Percentiles rank a stretch among this genome's conserved stretches.
Evolutionary conservation across 2,329 filamentous ascomycete species (phyloP).

Genomic region (Thielaviopsis populi): DNA sequence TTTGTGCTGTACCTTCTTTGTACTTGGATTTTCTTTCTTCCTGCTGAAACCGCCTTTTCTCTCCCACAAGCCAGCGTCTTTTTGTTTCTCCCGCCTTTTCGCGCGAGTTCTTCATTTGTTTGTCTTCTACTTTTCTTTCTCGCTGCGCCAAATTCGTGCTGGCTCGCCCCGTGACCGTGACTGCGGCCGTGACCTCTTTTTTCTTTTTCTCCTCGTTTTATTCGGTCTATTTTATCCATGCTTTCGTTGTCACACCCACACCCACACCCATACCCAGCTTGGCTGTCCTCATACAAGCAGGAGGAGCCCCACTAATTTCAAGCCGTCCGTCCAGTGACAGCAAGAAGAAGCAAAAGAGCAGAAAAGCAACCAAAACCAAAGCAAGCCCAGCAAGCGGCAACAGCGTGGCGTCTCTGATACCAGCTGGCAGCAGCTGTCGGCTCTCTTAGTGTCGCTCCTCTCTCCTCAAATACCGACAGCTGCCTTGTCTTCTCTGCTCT

Average conservation of each 20-base stretch:
- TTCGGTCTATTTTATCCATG: not conserved
- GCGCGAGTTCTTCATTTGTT: too few relatives aligned
- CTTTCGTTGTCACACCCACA: not conserved
- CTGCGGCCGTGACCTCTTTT: not conserved
- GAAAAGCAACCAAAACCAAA: not conserved
- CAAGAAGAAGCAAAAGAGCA: not conserved
- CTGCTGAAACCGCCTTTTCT: too few relatives aligned
- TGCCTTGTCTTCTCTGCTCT: slow-evolving; percentile 12
- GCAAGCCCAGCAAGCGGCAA: not conserved
- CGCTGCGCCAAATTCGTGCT: not conserved
- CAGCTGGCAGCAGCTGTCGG: not conserved
- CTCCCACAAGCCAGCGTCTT: too few relatives aligned
- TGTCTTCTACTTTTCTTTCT: not conserved
- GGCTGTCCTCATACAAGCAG: not conserved
- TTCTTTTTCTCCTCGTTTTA: not conserved
- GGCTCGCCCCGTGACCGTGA: not conserved
- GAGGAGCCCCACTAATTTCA: not conserved
- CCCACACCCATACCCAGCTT: not conserved
- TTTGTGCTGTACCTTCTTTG: too few relatives aligned
- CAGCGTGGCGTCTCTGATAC: not conserved
- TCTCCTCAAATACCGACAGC: slow-evolving; percentile 4
- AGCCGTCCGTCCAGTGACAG: not conserved
- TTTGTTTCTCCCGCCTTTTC: not conserved
- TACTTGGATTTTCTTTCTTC: too few relatives aligned
- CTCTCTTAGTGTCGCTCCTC: not conserved